Percentiles rank a stretch among this genome's conserved stretches.
Evolutionary conservation across 352 stramenopile genomes (phyloP).

Genomic region (Phytopythium cucurbitacearum): DNA sequence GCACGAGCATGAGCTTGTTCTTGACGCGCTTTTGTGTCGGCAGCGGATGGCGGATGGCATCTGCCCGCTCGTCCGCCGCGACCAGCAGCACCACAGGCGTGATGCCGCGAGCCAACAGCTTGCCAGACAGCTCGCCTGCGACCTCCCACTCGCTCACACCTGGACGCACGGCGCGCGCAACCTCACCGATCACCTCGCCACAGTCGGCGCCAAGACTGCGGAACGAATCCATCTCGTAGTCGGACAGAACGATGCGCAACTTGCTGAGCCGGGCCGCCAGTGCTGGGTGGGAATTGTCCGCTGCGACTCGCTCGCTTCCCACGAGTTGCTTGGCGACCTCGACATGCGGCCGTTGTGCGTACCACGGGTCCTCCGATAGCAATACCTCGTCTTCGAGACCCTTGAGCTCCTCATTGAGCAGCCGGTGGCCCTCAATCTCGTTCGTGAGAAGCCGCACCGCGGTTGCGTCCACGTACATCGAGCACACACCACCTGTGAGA

Average conservation of each 20-base stretch:
- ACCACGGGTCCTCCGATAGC: constrained; percentile 53
- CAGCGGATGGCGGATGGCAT: constrained; percentile 62
- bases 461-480: constrained; percentile 53
- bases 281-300: constrained; percentile 21
- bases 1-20: constrained; percentile 74
- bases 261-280: constrained; percentile 26
- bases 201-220: constrained; percentile 53
- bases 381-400: constrained; percentile 38
- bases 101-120: constrained; percentile 39
- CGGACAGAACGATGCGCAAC: constrained; percentile 42
- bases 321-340: constrained; percentile 33
- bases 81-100: constrained; percentile 56
- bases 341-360: constrained; percentile 24
- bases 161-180: constrained; percentile 34
- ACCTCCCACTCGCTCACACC: constrained; percentile 59
- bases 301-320: constrained; percentile 4
- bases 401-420: constrained; percentile 65
- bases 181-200: constrained; percentile 52
- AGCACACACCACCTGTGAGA: constrained; percentile 38
- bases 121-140: constrained; percentile 28
- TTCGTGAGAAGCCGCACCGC: constrained; percentile 59
- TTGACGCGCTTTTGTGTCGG: constrained; percentile 65
- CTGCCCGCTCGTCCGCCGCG: constrained; percentile 59
- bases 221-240: constrained; percentile 53
- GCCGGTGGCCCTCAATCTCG: constrained; percentile 66